Base-by-base conservation (phyloP, 23 red algal species). In the Porphyridium purpureum region DNA sequence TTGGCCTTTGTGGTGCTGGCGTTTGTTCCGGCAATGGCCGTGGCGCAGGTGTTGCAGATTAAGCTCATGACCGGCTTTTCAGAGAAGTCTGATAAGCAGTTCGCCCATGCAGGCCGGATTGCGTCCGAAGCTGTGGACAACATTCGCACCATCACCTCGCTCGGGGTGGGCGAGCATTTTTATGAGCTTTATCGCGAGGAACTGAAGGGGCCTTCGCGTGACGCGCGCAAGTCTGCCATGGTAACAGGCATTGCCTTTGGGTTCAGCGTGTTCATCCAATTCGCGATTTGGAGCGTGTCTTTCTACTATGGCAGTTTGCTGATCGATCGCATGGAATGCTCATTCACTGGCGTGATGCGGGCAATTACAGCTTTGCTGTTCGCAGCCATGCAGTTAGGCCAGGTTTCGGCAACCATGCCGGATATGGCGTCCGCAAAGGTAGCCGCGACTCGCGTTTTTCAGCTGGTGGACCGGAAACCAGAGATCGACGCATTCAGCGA, bases 61-160 rank as follows among this genome's bases (percentile, higher is more conserved):
- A 49, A 57, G 35, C 50, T 72, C 40, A 50, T 85, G 1, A 44
- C 69, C 23, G 66, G 66, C 20, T 76, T 72, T 47, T 63, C 69
- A 42, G 47, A 41, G 5, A 51, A 85, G 36, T 58, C 63, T 4
- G 55, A 66, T 31, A 60, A 85, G 49, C 50, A 59, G 33, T 76
- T 66, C 51, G 57, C 46, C 14, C 47, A 41, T 11, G 84, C 84
- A 21, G 75, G 75, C 35, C 57, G 64, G 28, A 62, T 81, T 9
- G 72, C 69, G 53, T 81, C 84, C 24, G 75, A 82, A 47, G 69
- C 74, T 36, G 69, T 93, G 5, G 75, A 80, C 35, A 81, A 82
- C 55, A 69, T 59, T 34, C 73, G 73, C 19, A 93, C 84, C 8
- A 70, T 81, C 23, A 93, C 67, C 5, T 51, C 73, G 7, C 58